These are phyloP conservation scores for Micractinium sp. DNA, from an alignment of 139 green algal genomes.

Conservation along the genomic window DNA sequence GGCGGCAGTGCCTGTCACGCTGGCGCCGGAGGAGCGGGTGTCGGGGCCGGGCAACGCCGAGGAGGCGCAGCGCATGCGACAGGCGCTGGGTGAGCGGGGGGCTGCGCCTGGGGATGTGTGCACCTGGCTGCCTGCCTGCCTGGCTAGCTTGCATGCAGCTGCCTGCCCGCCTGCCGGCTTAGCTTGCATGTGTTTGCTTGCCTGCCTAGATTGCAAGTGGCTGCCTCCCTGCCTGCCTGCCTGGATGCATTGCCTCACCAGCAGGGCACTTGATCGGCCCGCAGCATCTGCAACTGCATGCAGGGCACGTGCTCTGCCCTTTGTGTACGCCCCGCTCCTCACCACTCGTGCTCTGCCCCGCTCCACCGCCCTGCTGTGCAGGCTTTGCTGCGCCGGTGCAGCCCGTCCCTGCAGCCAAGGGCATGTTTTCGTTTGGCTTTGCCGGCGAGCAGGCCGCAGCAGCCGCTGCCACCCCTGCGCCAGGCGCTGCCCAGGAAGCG, in stretches of 20 bases:
- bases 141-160: neutral
- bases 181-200: too few relatives aligned
- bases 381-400: neutral
- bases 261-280: neutral
- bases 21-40: constrained; percentile 48
- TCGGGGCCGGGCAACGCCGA: constrained; percentile 75
- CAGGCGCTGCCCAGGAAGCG: neutral
- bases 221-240: neutral
- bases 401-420: neutral
- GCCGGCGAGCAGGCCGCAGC: neutral
- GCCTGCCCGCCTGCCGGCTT: too few relatives aligned
- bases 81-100: constrained; percentile 54
- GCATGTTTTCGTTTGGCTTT: constrained; percentile 29
- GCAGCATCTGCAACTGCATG: neutral
- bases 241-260: neutral
- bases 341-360: too few relatives aligned
- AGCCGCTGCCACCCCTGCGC: neutral
- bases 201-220: neutral
- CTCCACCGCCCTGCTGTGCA: neutral
- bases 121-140: too few relatives aligned
- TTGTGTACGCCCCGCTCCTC: too few relatives aligned
- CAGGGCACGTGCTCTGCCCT: neutral
- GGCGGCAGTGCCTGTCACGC: neutral
- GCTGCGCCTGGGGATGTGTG: neutral
- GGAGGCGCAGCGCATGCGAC: constrained; percentile 68